A percentile compares a stretch with the other conserved stretches of the same genome.
phyloP scores from a whole-genome alignment of 495 filamentous ascomycete species.

The Aspergillus bertholletiae region DNA sequence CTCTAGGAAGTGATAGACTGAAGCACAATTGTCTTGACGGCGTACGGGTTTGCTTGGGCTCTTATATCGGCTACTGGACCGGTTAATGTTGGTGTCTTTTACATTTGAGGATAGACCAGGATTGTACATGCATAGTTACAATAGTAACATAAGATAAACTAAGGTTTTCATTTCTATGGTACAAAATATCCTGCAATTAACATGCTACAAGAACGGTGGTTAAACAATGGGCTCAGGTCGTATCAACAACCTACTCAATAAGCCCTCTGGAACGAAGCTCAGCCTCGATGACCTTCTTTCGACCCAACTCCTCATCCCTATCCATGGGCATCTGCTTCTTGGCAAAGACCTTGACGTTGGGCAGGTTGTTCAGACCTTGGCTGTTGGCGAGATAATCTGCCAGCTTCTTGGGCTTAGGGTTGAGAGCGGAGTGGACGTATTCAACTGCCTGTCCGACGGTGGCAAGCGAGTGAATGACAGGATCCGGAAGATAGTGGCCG shows the following conservation, averaged over 20 bases:
- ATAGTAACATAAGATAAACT: background rate
- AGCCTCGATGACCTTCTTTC: constrained; percentile 79
- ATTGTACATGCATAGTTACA: constrained; percentile 7
- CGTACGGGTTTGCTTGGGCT: constrained; percentile 2
- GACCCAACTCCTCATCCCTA: constrained; percentile 71
- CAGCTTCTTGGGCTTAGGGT: constrained; percentile 59
- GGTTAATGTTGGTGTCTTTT: background rate
- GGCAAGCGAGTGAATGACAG: constrained; percentile 47
- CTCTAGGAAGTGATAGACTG: constrained; percentile 20
- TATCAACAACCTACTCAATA: constrained; percentile 12
- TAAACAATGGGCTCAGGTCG: background rate
- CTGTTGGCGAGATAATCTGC: constrained; percentile 33
- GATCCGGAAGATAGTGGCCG: constrained; percentile 69
- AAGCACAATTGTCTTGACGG: background rate
- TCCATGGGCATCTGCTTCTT: constrained; percentile 61
- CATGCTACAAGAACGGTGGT: constrained; percentile 20
- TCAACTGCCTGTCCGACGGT: constrained; percentile 56
- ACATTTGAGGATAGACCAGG: background rate
- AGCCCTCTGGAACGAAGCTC: constrained; percentile 64
- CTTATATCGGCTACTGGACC: constrained; percentile 7
- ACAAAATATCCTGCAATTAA: constrained; percentile 17
- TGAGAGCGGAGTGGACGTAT: constrained; percentile 39
- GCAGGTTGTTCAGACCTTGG: constrained; percentile 43
- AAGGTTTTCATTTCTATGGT: constrained; percentile 19
- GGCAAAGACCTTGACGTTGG: constrained; percentile 66